Evolutionary conservation across 2,329 filamentous ascomycete species (phyloP), one percentile per base, ranked within the genome.

Genomic region (Talaromyces sp.): DNA sequence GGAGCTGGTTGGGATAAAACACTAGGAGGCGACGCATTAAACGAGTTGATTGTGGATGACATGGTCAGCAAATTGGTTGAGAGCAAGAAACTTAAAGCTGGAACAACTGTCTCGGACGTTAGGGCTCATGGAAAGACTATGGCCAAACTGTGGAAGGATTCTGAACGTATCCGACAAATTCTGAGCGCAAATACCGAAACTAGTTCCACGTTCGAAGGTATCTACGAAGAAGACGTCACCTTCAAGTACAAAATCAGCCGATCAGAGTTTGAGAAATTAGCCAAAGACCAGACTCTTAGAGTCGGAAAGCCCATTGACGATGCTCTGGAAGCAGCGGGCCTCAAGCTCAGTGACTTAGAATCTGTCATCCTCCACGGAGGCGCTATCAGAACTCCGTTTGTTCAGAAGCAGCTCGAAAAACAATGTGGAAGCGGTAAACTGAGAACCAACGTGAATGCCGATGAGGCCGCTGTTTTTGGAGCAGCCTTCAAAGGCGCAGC

Each of bases 391-490:
- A 98, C 94, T 9, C 95, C 95, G 0, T 97, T 98, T 72, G 92
- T 99, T 11, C 94, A 98, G 77, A 94, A 89, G 79, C 86, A 90
- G 72, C 87, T 99, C 16, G 93, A 97, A 79, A 86, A 87, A 67
- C 79, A 91, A 50, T 86, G 89, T 60, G 90, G 91, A 43, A 86
- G 85, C 19, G 87, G 90, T 60, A 97, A 96, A 82, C 84, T 99
- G 66, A 90, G 93, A 69, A 90, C 89, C 73, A 99, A 96, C 72
- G 95, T 99, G 74, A 99, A 99, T 80, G 91, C 94, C 11, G 95
- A 99, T 73, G 95, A 99, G 80, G 90, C 95, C 27, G 95, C 95
- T 60, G 95, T 96, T 10, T 96, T 98, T 77, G 95, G 95, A 71
- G 94, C 95, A 63, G 93, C 90, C 33, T 98, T 99, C 84, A 92